phyloP scores from a whole-genome alignment of 2,329 filamentous ascomycete species.

The Diaporthe sp. region DNA sequence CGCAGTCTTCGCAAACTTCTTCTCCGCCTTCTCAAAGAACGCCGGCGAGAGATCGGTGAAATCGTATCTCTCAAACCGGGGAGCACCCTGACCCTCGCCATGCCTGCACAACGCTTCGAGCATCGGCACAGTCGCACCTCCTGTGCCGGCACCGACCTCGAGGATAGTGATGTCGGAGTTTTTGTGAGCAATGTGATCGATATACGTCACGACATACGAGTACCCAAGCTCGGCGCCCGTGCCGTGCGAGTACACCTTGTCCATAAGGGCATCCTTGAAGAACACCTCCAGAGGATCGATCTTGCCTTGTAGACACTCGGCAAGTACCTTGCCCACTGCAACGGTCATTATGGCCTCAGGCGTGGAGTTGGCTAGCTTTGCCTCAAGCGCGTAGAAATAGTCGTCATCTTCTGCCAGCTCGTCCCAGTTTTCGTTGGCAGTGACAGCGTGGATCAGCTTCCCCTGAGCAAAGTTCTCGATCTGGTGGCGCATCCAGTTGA shows the following conservation, averaged over 20 bases:
- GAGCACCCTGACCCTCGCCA: neutral
- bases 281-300: slow-evolving; percentile 37
- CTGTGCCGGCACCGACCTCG: slow-evolving; percentile 42
- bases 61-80: slow-evolving; percentile 50
- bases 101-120: neutral
- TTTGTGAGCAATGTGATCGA: neutral
- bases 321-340: slow-evolving; percentile 14
- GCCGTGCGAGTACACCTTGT: slow-evolving; percentile 29
- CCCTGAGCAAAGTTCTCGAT: neutral
- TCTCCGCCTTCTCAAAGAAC: slow-evolving; percentile 54
- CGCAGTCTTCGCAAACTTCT: slow-evolving; percentile 45
- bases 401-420: slow-evolving; percentile 8
- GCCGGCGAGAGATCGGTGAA: slow-evolving; percentile 59
- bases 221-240: slow-evolving; percentile 7
- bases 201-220: slow-evolving; percentile 14
- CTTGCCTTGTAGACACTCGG: slow-evolving; percentile 31
- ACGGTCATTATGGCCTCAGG: slow-evolving; percentile 35
- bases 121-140: slow-evolving; percentile 43
- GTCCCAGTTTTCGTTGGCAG: slow-evolving; percentile 4
- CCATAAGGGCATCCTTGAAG: slow-evolving; percentile 18
- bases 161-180: neutral
- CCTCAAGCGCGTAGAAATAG: slow-evolving; percentile 3
- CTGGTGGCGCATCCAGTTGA: slow-evolving; percentile 12
- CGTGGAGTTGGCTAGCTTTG: slow-evolving; percentile 10
- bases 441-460: neutral